Conservation (phyloP, 1,284 basidiomycete species). For the Puccinia brachypodii region DNA sequence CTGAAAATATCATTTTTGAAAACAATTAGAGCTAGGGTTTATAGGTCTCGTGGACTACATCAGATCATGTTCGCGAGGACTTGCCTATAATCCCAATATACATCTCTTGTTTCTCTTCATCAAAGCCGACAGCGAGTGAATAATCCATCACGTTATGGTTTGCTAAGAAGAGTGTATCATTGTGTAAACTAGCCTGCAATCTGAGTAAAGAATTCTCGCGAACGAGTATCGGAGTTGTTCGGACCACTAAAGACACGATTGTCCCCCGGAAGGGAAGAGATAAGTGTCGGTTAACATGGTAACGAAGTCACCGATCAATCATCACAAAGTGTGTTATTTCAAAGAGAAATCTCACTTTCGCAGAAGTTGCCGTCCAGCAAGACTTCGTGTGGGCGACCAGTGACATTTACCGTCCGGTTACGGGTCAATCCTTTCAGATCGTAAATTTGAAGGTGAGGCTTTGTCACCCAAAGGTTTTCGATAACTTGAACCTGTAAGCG, state of each 20-base stretch:
- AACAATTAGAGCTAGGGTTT: background rate
- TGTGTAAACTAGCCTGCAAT: slow-evolving; percentile 82
- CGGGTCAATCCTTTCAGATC: slow-evolving; percentile 91
- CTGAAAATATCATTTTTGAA: background rate
- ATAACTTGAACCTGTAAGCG: slow-evolving; percentile 96
- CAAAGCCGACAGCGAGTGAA: slow-evolving; percentile 91
- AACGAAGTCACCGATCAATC: background rate
- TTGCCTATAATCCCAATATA: slow-evolving; percentile 48
- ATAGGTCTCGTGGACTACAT: background rate
- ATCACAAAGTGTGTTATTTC: background rate
- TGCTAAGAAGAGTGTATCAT: slow-evolving; percentile 80
- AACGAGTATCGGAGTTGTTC: slow-evolving; percentile 77
- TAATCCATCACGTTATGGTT: slow-evolving; percentile 99
- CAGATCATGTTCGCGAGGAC: background rate
- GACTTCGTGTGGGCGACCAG: slow-evolving; percentile 87
- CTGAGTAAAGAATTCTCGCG: slow-evolving; percentile 94
- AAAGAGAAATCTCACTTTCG: slow-evolving; percentile 60
- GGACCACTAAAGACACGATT: slow-evolving; percentile 50
- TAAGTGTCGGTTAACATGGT: background rate
- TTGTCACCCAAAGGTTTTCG: slow-evolving; percentile 69
- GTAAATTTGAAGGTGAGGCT: slow-evolving; percentile 60
- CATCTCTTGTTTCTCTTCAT: slow-evolving; percentile 57
- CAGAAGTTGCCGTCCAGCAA: slow-evolving; percentile 90
- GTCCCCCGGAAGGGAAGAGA: background rate
- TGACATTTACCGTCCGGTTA: slow-evolving; percentile 85